Base-by-base conservation (phyloP, 495 filamentous ascomycete genomes). In the Xylaria scruposa region DNA sequence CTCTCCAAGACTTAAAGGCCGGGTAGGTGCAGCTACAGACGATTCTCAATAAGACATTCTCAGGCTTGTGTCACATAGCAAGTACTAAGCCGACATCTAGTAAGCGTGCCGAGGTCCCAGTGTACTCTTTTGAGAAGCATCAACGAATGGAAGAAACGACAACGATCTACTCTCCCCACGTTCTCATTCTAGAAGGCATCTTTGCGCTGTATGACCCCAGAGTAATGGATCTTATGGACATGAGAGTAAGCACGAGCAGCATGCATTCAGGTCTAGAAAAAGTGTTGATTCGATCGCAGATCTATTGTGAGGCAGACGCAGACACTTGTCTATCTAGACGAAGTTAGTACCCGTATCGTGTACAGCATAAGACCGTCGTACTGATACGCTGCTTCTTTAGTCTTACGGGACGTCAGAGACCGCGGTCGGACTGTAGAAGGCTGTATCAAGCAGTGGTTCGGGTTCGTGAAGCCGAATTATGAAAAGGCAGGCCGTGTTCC, bases 361-460 rank as follows among this genome's bases (percentile, higher is more conserved):
- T 51, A n/a, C 4, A 26, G 8, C 42, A 12, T n/a, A 10, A 58
- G 19, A 36, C 49, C 38, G 44, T 68, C 13, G 26, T 13, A 21
- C 12, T 26, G 56, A 62, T 38, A 61, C 58, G 29, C 54, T 46
- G 21, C 10, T 68, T 17, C 9, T 60, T 8, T 62, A 97, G 93
- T 97, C 72, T 79, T 95, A 49, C 92, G 95, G 75, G 95, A 98
- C 83, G 92, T 97, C 19, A 87, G 86, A 72, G 92, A 97, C 75
- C 87, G 95, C 75, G 94, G 93, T 9, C 86, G 95, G 67, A 93
- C 97, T 71, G 90, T 98, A 69, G 93, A 97, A 73, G 96, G 96
- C 49, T 95, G 94, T 76, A 95, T 98, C 76, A 98, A 98, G 80
- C 96, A 99, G 81, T 99, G 96, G 96, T 97, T 97, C 78, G 80